Evolutionary conservation across 495 filamentous ascomycete species (phyloP).

Genomic region (Recurvomyces mirabilis): DNA sequence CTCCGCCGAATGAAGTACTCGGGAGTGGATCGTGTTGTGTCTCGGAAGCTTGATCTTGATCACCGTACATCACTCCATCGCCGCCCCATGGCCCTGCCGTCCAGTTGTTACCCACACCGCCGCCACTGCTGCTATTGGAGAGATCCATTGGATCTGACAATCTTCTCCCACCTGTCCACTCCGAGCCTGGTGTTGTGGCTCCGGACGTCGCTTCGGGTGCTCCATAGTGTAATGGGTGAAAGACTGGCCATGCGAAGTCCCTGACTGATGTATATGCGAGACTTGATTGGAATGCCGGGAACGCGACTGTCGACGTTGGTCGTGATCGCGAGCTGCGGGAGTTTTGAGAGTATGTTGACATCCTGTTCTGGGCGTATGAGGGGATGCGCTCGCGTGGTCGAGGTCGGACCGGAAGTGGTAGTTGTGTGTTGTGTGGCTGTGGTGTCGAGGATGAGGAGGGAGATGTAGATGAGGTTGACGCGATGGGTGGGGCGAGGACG

Average conservation of each 20-base stretch:
- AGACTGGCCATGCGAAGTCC: conserved; percentile 83
- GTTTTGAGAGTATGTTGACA: conserved; percentile 57
- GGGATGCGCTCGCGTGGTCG: conserved; percentile 16
- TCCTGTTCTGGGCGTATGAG: conserved; percentile 23
- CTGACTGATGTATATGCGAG: conserved; percentile 82
- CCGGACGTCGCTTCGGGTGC: conserved; percentile 62
- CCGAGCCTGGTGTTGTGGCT: conserved; percentile 75
- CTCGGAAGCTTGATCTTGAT: not conserved
- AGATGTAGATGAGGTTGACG: conserved; percentile 11
- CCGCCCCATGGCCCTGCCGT: conserved; percentile 21
- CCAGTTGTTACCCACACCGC: no score
- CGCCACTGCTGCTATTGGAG: not conserved
- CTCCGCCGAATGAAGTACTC: conserved; percentile 77
- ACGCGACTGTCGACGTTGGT: conserved; percentile 49
- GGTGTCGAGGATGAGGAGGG: not conserved
- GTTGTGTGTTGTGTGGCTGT: not conserved
- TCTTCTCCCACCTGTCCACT: conserved; percentile 31
- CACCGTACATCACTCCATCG: conserved; percentile 16
- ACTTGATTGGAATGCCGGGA: conserved; percentile 72
- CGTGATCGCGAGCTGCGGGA: conserved; percentile 53
- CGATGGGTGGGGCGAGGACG: conserved; percentile 19
- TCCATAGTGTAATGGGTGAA: conserved; percentile 86
- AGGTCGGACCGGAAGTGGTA: not conserved
- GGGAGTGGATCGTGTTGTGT: conserved; percentile 50
- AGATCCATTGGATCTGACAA: conserved; percentile 16